Evolutionary conservation across 768 basidiomycete genomes (phyloP).

Genomic region (Trametes meyenii): DNA sequence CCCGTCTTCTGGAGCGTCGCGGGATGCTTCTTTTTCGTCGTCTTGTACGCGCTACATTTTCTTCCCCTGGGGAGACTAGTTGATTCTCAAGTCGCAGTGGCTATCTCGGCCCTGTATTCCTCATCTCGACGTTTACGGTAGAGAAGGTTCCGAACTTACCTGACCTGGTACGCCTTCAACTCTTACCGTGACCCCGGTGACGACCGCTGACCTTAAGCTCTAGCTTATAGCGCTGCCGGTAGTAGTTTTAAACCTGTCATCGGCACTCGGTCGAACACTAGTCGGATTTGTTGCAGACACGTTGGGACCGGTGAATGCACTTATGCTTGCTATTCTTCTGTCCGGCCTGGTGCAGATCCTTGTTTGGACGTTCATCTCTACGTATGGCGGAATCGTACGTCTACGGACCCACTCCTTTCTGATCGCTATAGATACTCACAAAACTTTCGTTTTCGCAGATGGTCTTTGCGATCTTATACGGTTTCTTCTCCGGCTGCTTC

Average conservation of each 20-base stretch:
- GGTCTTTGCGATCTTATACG: slow-evolving; percentile 37
- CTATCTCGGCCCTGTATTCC: slow-evolving; percentile 27
- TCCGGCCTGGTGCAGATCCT: slow-evolving; percentile 28
- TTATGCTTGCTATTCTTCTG: slow-evolving; percentile 21
- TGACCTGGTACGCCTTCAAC: slow-evolving; percentile 11
- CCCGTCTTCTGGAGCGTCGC: slow-evolving; percentile 30
- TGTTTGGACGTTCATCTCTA: slow-evolving; percentile 27
- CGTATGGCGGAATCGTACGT: slow-evolving; percentile 29
- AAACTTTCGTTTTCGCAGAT: slow-evolving; percentile 18
- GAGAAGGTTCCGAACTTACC: slow-evolving; percentile 17
- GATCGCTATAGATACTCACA: neutral
- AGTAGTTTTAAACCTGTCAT: slow-evolving; percentile 26
- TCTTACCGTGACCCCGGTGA: neutral
- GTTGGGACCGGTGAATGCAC: slow-evolving; percentile 27
- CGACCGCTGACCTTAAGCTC: neutral
- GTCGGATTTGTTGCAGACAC: slow-evolving; percentile 27
- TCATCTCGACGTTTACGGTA: slow-evolving; percentile 21
- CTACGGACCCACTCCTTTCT: neutral
- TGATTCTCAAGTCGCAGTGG: slow-evolving; percentile 16
- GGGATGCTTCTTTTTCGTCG: slow-evolving; percentile 26
- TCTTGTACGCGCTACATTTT: slow-evolving; percentile 18
- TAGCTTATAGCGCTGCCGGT: slow-evolving; percentile 23
- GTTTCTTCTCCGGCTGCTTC: slow-evolving; percentile 40
- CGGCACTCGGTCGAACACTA: slow-evolving; percentile 25
- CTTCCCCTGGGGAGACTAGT: neutral